phyloP scores from a whole-genome alignment of 768 basidiomycete species.

The Boletus tomentosulus region DNA sequence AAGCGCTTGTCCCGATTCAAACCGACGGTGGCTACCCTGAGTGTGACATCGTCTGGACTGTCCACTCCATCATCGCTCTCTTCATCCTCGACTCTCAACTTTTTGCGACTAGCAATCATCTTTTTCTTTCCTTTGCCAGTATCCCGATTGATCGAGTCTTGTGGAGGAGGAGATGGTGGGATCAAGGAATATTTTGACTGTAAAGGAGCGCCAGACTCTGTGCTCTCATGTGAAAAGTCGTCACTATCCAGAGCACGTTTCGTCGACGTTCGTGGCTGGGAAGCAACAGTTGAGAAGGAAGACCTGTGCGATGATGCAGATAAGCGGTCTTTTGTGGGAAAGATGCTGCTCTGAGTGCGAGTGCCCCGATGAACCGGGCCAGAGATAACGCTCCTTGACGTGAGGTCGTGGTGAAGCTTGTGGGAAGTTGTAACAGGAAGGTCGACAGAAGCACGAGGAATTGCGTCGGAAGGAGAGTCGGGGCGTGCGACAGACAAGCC shows the following conservation, averaged over 20 bases:
- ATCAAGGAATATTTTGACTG: slow-evolving; percentile 38
- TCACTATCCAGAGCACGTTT: slow-evolving; percentile 43
- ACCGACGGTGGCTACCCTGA: slow-evolving; percentile 21
- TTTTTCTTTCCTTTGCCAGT: slow-evolving; percentile 40
- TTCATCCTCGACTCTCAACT: slow-evolving; percentile 39
- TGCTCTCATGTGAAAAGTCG: slow-evolving; percentile 14
- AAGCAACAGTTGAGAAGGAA: not conserved
- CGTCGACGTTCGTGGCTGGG: slow-evolving; percentile 27
- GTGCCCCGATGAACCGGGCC: not conserved
- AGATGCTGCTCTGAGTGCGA: slow-evolving; percentile 7
- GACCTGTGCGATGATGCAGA: not conserved
- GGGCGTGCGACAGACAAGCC: not conserved
- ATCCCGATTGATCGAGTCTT: slow-evolving; percentile 27
- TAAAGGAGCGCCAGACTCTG: not conserved
- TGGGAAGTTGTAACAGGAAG: slow-evolving; percentile 1
- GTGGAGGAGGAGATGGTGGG: slow-evolving; percentile 67
- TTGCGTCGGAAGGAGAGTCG: not conserved
- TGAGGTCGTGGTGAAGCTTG: not conserved
- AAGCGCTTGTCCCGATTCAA: slow-evolving; percentile 10
- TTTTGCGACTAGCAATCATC: slow-evolving; percentile 42
- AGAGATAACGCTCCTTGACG: slow-evolving; percentile 1
- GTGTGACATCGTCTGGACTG: slow-evolving; percentile 9
- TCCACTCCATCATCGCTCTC: slow-evolving; percentile 26
- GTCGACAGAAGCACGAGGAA: slow-evolving; percentile 1
- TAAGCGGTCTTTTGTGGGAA: slow-evolving; percentile 8